Evolutionary conservation across 305 asterid species (phyloP).

Genomic region (Fraxinus baroniana): DNA sequence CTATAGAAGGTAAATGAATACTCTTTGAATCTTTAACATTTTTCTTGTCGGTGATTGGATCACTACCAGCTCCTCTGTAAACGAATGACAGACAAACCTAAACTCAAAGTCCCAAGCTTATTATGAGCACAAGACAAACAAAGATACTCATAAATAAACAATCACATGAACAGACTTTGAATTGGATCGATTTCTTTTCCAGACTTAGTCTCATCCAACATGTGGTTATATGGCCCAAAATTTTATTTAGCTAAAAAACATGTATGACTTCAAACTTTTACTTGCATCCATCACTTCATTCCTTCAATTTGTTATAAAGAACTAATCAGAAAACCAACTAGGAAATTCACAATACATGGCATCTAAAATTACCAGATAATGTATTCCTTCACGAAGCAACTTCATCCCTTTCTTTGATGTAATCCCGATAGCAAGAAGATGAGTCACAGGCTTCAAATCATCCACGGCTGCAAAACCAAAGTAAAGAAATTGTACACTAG

Average conservation of each 20-base stretch:
- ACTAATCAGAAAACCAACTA: conserved; percentile 7
- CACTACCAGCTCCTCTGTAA: conserved; percentile 2
- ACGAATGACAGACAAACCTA: neutral
- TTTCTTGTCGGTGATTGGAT: neutral
- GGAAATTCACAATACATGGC: conserved; percentile 11
- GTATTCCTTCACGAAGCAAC: conserved; percentile 87
- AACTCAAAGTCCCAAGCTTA: neutral
- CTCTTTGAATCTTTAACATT: neutral
- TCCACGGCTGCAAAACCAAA: conserved; percentile 64
- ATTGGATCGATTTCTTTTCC: neutral
- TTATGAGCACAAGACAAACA: neutral
- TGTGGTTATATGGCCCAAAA: neutral
- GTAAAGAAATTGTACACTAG: conserved; percentile 23
- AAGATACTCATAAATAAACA: neutral
- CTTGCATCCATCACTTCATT: conserved; percentile 4
- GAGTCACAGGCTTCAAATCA: conserved; percentile 97
- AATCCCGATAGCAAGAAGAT: conserved; percentile 78
- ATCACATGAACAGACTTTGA: neutral
- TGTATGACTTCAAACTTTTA: neutral
- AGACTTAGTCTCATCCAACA: conserved; percentile 5
- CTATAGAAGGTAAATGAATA: neutral
- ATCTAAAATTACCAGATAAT: conserved; percentile 65
- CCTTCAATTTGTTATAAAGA: conserved; percentile 6
- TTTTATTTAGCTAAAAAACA: neutral
- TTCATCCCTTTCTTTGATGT: conserved; percentile 81